Base-by-base conservation (phyloP, 2,329 filamentous ascomycete genomes). In the Xylariaceae sp. region DNA sequence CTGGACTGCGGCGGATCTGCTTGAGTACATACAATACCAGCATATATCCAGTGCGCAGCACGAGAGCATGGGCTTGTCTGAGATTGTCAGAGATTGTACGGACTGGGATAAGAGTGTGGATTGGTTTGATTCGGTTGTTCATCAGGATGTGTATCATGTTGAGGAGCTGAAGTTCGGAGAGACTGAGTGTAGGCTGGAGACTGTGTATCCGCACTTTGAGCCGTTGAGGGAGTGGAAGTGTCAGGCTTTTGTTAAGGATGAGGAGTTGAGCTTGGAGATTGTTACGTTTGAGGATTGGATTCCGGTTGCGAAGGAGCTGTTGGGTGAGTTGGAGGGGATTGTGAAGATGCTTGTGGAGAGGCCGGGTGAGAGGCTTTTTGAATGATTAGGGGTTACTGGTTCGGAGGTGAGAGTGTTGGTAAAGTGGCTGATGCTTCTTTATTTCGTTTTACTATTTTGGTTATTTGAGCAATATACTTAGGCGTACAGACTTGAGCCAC, bases 101-200 rank as follows among this genome's bases (percentile, higher is more conserved):
- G 65, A 73, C 42, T 80, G 77, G 72, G 58, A 64, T 2, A 58
- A 60, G 2, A 65, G 64, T 1, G 56, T 58, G 7, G 58, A 66
- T 46, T 79, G 74, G 68, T 82, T 80, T 56, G 77, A 80, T 58
- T 76, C 77, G 0, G 73, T 82, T 1, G 77, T 81, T 11, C 79
- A 82, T 63, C 79, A 82, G 63, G 78, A 80, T 56, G 78, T 80
- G 40, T 76, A 78, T 47, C 80, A 83, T 59, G 80, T 83, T n/a
- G 81, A 85, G 58, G 71, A 68, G 22, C 71, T 82, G 11, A 63
- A 57, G 5, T 71, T 76, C 51, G 61, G 65, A n/a, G 2, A 56
- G 18, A 66, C 63, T 11, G 53, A 27, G 42, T 74, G 67, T 59
- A 68, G 69, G 38, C 74, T 82, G 55, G 81, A 83, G 65, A 84